phyloP scores from a whole-genome alignment of 768 basidiomycete species.

The Mycena polygramma region DNA sequence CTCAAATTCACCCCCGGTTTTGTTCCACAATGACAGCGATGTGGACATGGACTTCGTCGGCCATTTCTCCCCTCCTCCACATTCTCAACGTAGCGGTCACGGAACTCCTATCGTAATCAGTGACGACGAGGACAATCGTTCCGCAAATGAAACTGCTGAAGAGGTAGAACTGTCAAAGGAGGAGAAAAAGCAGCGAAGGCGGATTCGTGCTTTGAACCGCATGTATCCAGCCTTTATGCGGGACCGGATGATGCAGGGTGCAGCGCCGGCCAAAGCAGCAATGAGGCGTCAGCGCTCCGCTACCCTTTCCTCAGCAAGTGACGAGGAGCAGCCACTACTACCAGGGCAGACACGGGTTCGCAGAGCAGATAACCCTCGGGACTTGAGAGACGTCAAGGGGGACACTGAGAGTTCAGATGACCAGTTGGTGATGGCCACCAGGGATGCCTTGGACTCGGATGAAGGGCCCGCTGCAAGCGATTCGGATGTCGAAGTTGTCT shows the following conservation, averaged over 20 bases:
- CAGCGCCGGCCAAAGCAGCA: conserved; percentile 31
- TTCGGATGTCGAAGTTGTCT: conserved; percentile 41
- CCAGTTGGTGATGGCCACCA: conserved; percentile 28
- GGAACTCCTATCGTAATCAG: conserved; percentile 22
- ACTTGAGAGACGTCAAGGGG: conserved; percentile 62
- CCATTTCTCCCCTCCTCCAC: conserved; percentile 6
- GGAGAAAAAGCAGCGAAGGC: conserved; percentile 46
- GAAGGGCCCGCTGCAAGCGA: conserved; percentile 25
- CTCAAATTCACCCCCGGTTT: conserved; percentile 11
- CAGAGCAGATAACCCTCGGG: conserved; percentile 46
- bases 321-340: conserved; percentile 55
- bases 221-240: conserved; percentile 72
- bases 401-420: conserved; percentile 74
- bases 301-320: conserved; percentile 45
- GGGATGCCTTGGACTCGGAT: conserved; percentile 29
- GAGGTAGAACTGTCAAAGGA: conserved; percentile 35
- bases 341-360: conserved; percentile 67
- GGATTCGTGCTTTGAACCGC: conserved; percentile 54
- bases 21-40: conserved; percentile 3
- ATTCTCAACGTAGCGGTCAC: background rate
- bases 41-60: conserved; percentile 22
- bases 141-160: conserved; percentile 35
- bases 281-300: conserved; percentile 33
- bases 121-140: conserved; percentile 25
- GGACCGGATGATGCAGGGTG: conserved; percentile 47